Evolutionary conservation across 805 yeast species (phyloP).

Genomic region (Candida tibetensis): DNA sequence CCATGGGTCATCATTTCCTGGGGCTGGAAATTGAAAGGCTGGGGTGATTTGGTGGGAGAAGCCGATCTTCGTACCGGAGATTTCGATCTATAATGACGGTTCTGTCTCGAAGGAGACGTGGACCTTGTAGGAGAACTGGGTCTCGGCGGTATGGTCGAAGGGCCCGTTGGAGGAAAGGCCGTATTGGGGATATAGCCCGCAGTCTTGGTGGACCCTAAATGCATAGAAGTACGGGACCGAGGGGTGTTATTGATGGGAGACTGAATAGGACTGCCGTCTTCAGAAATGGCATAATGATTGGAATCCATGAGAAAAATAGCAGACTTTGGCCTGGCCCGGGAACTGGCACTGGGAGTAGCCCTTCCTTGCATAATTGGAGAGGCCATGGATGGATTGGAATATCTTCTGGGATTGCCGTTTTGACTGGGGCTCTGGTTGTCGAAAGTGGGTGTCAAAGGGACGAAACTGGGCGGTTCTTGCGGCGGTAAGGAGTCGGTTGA

Average conservation of each 20-base stretch:
- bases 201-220: slow-evolving; percentile 11
- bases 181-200: slow-evolving; percentile 17
- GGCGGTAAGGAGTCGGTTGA: slow-evolving; percentile 39
- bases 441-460: slow-evolving; percentile 8
- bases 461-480: too few relatives aligned
- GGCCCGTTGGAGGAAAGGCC: slow-evolving; percentile 20
- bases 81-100: slow-evolving; percentile 27
- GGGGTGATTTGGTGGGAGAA: slow-evolving; percentile 24
- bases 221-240: slow-evolving; percentile 20
- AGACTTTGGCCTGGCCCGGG: slow-evolving; percentile 34
- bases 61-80: slow-evolving; percentile 26
- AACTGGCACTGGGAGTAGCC: slow-evolving; percentile 10
- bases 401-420: slow-evolving; percentile 4
- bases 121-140: slow-evolving; percentile 29
- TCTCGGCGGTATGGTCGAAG: slow-evolving; percentile 14
- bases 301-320: slow-evolving; percentile 32
- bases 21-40: slow-evolving; percentile 67
- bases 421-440: slow-evolving; percentile 7
- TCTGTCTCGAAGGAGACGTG: slow-evolving; percentile 25
- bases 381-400: slow-evolving; percentile 14
- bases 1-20: slow-evolving; percentile 38
- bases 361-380: slow-evolving; percentile 19
- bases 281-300: slow-evolving; percentile 25
- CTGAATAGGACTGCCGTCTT: slow-evolving; percentile 21
- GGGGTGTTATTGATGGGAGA: slow-evolving; percentile 17